Evolutionary conservation across 768 basidiomycete species (phyloP), one percentile per base, ranked within the genome.

Genomic region (Clathrus columnatus): DNA sequence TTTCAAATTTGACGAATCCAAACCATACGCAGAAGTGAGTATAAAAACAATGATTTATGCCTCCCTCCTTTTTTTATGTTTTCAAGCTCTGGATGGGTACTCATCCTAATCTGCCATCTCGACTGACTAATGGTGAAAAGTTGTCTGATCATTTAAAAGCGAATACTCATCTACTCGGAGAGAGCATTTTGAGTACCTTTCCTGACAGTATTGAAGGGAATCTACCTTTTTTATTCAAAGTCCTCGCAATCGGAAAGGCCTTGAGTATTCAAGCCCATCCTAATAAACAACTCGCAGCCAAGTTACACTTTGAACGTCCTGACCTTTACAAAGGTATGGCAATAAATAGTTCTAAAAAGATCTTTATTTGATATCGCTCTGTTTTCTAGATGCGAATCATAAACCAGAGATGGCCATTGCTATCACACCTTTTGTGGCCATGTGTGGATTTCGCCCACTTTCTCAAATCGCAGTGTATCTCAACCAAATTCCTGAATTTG

Each of bases 331-430:
- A 48, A 23, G 48, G 47, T 44, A 26, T 20, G 52, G n/a, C 20
- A 36, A 28, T 18, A 47, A 41, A 11, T 7, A 16, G n/a, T 50
- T 21, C 24, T 23, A 46, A 16, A 27, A n/a, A 29, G 24, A 28
- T 24, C 21, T 47, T 5, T 20, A 47, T 5, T n/a, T n/a, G n/a
- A n/a, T n/a, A 11, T 51, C 16, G 30, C n/a, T 29, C 11, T 41
- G 14, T 65, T 32, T 24, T 30, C n/a, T 59, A 77, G 96, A 99
- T 68, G 80, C 83, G 5, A 98, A 98, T 66, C 96, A 99, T 64
- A 99, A 99, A 70, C 96, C 96, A 2, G 96, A 99, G 68, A 95
- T 99, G 91, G 92, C 94, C n/a, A 77, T 99, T 32, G 96, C 96
- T 0, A 70, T 99, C 57, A 94, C 94, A 0, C 81, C 84, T 14